phyloP scores from a whole-genome alignment of 1,284 basidiomycete species.

The Anthracocystis setariae region DNA sequence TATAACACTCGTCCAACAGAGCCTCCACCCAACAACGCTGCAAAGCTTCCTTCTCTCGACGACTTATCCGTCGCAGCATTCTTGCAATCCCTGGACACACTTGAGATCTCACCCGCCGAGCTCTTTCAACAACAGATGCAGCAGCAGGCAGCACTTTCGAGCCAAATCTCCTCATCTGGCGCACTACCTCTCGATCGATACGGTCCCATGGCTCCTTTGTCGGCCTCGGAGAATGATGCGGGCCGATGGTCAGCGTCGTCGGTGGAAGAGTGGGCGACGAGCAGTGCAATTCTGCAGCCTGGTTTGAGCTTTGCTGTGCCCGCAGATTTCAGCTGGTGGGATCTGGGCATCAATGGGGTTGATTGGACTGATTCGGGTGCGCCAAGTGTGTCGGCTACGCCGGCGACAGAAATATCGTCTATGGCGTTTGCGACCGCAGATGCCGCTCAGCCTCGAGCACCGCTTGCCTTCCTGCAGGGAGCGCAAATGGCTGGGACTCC shows the following conservation, averaged over 20 bases:
- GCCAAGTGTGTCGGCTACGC: constrained; percentile 23
- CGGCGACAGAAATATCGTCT: constrained; percentile 12
- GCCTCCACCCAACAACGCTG: constrained; percentile 1
- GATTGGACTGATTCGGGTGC: constrained; percentile 17
- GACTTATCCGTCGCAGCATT: constrained; percentile 64
- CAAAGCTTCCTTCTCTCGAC: constrained; percentile 45
- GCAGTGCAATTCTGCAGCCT: constrained; percentile 54
- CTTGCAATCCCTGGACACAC: constrained; percentile 63
- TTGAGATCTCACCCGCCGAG: constrained; percentile 62
- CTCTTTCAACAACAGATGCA: constrained; percentile 38
- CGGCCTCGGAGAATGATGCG: neutral
- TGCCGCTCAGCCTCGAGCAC: neutral
- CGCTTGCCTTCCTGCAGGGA: neutral
- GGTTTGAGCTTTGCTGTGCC: constrained; percentile 64
- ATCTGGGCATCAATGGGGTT: constrained; percentile 44
- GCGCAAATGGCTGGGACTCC: neutral
- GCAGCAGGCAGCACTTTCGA: constrained; percentile 24
- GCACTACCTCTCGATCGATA: neutral
- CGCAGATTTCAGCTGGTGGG: constrained; percentile 66
- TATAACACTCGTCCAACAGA: neutral
- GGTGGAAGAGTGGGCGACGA: constrained; percentile 37
- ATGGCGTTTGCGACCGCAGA: constrained; percentile 4
- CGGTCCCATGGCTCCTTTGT: constrained; percentile 11
- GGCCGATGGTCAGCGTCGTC: constrained; percentile 16
- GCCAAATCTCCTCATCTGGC: constrained; percentile 7